Base-by-base conservation (phyloP, 805 yeast genomes). In the Cyberlindnera xishuangbannaensis region DNA sequence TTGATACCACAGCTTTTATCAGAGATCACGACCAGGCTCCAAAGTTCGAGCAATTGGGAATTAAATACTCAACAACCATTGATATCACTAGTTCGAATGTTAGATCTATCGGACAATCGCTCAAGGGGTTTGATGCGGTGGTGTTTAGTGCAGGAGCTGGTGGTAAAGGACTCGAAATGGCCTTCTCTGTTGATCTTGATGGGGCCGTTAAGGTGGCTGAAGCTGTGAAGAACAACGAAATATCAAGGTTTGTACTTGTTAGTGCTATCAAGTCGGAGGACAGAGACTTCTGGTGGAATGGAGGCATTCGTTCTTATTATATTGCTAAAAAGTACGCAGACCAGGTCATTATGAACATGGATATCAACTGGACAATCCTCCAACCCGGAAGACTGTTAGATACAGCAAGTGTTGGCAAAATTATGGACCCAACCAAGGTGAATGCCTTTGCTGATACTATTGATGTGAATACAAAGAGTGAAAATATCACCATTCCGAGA, bases 271-370 rank as follows among this genome's bases (percentile, higher is more conserved):
- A 67, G 37, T 72, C 82, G 2, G 67, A 65, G n/a, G 64, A 69
- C 34, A 62, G 80, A 21, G 66, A 59, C 5, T 57, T 60, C 35
- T 66, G 71, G 65, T 59, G 59, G 44, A 50, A 55, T 18, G 47
- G 62, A 10, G 46, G 64, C 7, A 45, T 71, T 26, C 53, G 67
- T 36, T 53, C 69, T 18, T 77, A 78, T 55, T 77, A 66, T 44
- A 72, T 73, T 37, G 77, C 81, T 11, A 78, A 78, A 55, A 70
- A 69, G 45, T 73, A 73, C 34, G 81, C 83, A 4, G 84, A 78
- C 48, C 61, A 58, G 28, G 43, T 67, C 33, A 65, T 66, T 36
- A 58, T 70, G 43, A 25, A 10, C n/a, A 38, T 38, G 42, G 71
- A 74, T 43, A 34, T 50, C 22, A 32, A 37, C 12, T 77, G 61